These are phyloP conservation scores for Lenzites betulinus DNA, from an alignment of 768 basidiomycete genomes.

Conservation along the genomic window DNA sequence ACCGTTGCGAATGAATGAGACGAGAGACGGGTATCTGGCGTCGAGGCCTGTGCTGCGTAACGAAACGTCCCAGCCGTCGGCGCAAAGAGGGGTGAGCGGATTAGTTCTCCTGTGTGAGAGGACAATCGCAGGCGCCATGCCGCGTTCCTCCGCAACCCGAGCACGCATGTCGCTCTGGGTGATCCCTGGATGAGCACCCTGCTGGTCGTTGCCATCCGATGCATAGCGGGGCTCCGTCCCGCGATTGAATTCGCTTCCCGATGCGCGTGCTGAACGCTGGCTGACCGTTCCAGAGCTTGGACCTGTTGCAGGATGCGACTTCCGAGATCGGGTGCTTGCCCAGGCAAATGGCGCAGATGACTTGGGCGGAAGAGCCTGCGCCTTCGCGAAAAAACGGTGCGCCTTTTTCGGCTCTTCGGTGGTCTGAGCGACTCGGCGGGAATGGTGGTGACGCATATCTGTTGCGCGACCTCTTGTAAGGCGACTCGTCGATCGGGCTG, in stretches of 20 bases:
- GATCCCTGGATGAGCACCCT: not conserved
- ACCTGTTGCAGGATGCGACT: not conserved
- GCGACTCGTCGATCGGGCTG: no score
- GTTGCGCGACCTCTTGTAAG: no score
- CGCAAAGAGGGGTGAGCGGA: not conserved
- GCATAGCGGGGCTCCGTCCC: not conserved
- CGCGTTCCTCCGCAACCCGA: not conserved
- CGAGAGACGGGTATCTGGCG: not conserved
- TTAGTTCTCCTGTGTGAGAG: not conserved
- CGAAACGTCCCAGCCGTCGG: not conserved
- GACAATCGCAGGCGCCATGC: not conserved
- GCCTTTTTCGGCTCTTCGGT: not conserved
- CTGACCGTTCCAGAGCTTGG: not conserved
- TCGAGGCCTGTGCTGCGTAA: not conserved
- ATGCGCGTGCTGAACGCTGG: not conserved
- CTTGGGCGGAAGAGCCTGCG: not conserved
- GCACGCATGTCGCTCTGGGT: not conserved
- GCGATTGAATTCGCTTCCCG: not conserved
- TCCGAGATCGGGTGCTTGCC: not conserved
- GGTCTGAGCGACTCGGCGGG: no score
- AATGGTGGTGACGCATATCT: no score
- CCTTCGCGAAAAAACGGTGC: not conserved
- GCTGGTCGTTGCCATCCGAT: not conserved
- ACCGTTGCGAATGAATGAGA: not conserved
- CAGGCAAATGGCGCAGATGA: slow-evolving; percentile 4